phyloP scores from a whole-genome alignment of 306 rosid species.

The Senna tora region DNA sequence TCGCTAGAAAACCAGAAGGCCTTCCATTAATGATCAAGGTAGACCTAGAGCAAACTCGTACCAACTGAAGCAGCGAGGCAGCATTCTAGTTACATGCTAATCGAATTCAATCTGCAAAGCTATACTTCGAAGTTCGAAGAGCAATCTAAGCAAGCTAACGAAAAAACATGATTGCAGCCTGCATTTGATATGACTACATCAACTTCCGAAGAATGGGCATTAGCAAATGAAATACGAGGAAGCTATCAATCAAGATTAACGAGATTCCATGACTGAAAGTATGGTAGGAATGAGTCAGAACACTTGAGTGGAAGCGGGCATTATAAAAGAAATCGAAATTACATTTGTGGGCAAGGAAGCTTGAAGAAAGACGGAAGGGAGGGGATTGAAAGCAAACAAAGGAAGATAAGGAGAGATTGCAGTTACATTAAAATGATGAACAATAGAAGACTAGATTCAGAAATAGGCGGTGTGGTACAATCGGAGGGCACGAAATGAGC shows the following conservation, averaged over 20 bases:
- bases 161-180: slow-evolving; percentile 49
- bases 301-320: slow-evolving; percentile 49
- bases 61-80: not conserved
- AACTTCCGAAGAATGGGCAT: slow-evolving; percentile 39
- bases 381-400: slow-evolving; percentile 27
- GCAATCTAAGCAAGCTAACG: slow-evolving; percentile 52
- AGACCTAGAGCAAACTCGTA: not conserved
- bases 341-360: slow-evolving; percentile 56
- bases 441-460: slow-evolving; percentile 34
- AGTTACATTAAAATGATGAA: slow-evolving; percentile 62
- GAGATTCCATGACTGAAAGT: slow-evolving; percentile 65
- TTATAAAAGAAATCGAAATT: slow-evolving; percentile 49
- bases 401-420: slow-evolving; percentile 36
- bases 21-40: not conserved
- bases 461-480: slow-evolving; percentile 33
- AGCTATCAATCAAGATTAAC: slow-evolving; percentile 52
- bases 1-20: slow-evolving; percentile 12
- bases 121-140: slow-evolving; percentile 24
- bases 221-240: slow-evolving; percentile 25
- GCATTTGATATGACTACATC: slow-evolving; percentile 41
- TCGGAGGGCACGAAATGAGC: slow-evolving; percentile 22
- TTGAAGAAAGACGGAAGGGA: slow-evolving; percentile 20
- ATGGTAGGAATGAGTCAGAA: slow-evolving; percentile 47
- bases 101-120: slow-evolving; percentile 36
- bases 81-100: slow-evolving; percentile 38